A percentile compares a stretch with the other conserved stretches of the same genome.
These are phyloP conservation scores for Kregervanrija pseudodelftensis DNA, from an alignment of 805 yeast species.

Conservation along the genomic window DNA sequence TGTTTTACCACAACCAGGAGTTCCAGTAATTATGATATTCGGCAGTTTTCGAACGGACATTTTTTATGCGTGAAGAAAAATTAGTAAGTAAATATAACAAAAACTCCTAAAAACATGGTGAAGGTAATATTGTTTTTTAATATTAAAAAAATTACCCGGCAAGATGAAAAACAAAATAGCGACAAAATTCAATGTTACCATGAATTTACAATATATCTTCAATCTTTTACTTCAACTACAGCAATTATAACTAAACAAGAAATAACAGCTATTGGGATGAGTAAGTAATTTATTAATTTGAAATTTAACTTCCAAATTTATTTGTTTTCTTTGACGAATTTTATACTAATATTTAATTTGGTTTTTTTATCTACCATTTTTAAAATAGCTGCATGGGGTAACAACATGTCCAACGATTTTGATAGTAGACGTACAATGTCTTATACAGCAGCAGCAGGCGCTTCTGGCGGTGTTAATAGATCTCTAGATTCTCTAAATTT, in stretches of 20 bases:
- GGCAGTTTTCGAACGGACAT: slow-evolving; percentile 38
- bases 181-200: too few relatives aligned
- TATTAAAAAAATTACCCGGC: too few relatives aligned
- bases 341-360: too few relatives aligned
- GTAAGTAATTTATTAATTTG: neutral
- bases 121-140: too few relatives aligned
- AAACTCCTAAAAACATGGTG: too few relatives aligned
- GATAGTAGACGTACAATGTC: slow-evolving; percentile 10
- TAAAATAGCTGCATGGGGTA: slow-evolving; percentile 20
- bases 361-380: neutral
- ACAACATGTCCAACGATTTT: slow-evolving; percentile 8
- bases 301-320: too few relatives aligned
- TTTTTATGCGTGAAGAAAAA: neutral
- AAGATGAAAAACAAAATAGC: too few relatives aligned
- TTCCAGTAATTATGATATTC: slow-evolving; percentile 87
- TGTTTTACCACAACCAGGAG: slow-evolving; percentile 88
- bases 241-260: slow-evolving; percentile 2
- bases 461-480: slow-evolving; percentile 6
- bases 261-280: neutral
- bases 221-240: neutral
- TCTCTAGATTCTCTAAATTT: slow-evolving; percentile 3
- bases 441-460: slow-evolving; percentile 11
- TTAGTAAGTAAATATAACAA: too few relatives aligned
- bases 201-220: neutral
- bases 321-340: too few relatives aligned